phyloP scores from a whole-genome alignment of 2,329 filamentous ascomycete genomes.

The Bipolaris gigantea region DNA sequence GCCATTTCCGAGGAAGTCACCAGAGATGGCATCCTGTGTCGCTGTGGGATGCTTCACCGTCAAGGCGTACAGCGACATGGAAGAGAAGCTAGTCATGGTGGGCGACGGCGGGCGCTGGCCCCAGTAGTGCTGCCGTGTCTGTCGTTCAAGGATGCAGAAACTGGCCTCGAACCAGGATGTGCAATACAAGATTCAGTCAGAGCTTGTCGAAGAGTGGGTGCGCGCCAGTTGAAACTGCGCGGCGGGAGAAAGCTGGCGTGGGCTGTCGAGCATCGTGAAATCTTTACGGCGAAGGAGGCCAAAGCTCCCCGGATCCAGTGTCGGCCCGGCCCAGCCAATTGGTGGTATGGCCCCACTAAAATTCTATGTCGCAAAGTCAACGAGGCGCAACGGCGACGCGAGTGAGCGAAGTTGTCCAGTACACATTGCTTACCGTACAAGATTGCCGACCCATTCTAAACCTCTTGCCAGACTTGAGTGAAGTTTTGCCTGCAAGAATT shows the following conservation, averaged over 20 bases:
- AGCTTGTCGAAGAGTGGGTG: not conserved
- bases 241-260: constrained; percentile 1
- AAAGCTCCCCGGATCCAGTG: constrained; percentile 18
- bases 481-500: not conserved
- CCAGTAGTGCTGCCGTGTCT: constrained; percentile 25
- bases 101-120: constrained; percentile 41
- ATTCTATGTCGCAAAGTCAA: constrained; percentile 21
- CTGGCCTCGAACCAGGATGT: not conserved
- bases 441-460: not conserved
- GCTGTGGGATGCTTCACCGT: constrained; percentile 92
- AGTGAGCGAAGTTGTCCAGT: not conserved
- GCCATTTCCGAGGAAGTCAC: constrained; percentile 93
- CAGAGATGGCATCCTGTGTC: constrained; percentile 86
- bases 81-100: constrained; percentile 93
- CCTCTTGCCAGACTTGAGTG: not conserved
- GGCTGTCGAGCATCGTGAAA: constrained; percentile 8
- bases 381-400: constrained; percentile 3
- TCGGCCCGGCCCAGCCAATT: constrained; percentile 18
- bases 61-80: constrained; percentile 98
- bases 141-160: constrained; percentile 4
- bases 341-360: constrained; percentile 18
- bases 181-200: not conserved
- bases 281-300: constrained; percentile 11
- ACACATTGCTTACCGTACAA: not conserved
- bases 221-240: constrained; percentile 9